Conservation (phyloP, 1,139 yeast species). For the Debaryomyces singareniensis region DNA sequence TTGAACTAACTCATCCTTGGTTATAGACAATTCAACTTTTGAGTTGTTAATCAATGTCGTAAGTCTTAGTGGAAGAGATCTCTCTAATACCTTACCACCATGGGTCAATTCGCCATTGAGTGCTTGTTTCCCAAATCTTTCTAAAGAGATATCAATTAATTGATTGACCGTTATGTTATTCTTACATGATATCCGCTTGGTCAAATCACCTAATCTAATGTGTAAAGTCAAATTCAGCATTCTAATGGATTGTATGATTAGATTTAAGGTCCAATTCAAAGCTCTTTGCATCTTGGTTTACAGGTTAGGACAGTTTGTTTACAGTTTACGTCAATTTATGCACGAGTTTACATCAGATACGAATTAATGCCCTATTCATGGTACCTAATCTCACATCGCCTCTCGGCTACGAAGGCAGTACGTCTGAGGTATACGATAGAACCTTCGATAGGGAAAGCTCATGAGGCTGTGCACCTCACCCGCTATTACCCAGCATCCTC, state of each 20-base stretch:
- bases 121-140: slow-evolving; percentile 18
- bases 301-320: neutral
- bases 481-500: too few relatives aligned
- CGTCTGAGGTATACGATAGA: too few relatives aligned
- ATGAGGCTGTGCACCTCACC: too few relatives aligned
- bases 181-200: slow-evolving; percentile 20
- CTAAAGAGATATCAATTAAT: slow-evolving; percentile 18
- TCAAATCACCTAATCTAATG: slow-evolving; percentile 13
- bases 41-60: slow-evolving; percentile 28
- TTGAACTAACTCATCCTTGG: slow-evolving; percentile 8
- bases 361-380: too few relatives aligned
- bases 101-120: slow-evolving; percentile 19
- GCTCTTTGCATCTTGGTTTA: neutral
- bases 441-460: too few relatives aligned
- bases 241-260: neutral
- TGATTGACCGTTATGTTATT: slow-evolving; percentile 24
- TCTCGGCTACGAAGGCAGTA: too few relatives aligned
- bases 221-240: slow-evolving; percentile 21
- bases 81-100: slow-evolving; percentile 26
- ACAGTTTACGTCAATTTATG: neutral
- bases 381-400: too few relatives aligned
- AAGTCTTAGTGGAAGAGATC: slow-evolving; percentile 26
- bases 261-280: too few relatives aligned
- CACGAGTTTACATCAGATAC: too few relatives aligned
- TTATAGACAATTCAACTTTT: slow-evolving; percentile 19